Conservation (phyloP, 2,329 filamentous ascomycete genomes). For the Colletotrichum sp. region DNA sequence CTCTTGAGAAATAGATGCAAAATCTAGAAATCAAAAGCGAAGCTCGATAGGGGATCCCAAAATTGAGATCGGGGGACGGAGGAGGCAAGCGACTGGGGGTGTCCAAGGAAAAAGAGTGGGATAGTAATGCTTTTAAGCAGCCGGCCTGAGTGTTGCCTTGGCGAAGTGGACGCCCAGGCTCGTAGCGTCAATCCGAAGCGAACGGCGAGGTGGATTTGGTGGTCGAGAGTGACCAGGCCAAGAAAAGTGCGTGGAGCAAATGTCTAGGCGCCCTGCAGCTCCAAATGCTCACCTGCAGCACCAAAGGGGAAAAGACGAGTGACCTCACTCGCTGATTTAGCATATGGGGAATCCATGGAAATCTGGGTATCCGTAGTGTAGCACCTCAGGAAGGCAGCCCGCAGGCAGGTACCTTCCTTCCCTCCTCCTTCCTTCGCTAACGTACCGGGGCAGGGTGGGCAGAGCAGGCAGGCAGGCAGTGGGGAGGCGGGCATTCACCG, state of each 20-base stretch:
- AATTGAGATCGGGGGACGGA: background rate
- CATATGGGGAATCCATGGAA: background rate
- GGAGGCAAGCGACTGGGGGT: background rate
- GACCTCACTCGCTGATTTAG: slow-evolving; percentile 7
- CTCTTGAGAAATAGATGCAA: background rate
- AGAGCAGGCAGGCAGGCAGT: background rate
- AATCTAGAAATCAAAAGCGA: background rate
- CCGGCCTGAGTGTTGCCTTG: background rate
- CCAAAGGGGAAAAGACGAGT: background rate
- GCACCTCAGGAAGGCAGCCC: background rate
- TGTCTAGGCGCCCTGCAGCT: slow-evolving; percentile 1
- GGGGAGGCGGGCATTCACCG: background rate
- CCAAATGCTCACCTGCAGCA: background rate
- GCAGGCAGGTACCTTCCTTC: background rate
- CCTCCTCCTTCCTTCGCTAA: background rate
- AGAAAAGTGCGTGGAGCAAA: background rate
- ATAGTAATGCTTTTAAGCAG: slow-evolving; percentile 15
- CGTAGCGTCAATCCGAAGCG: background rate
- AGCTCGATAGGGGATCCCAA: background rate
- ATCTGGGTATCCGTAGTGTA: background rate
- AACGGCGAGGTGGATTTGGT: background rate
- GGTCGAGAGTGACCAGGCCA: background rate
- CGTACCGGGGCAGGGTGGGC: background rate
- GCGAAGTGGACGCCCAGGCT: slow-evolving; percentile 6
- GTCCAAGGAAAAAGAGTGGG: slow-evolving; percentile 8